Evolutionary conservation across 257 asterid genomes (phyloP).

Genomic region (Cinchona pubescens): DNA sequence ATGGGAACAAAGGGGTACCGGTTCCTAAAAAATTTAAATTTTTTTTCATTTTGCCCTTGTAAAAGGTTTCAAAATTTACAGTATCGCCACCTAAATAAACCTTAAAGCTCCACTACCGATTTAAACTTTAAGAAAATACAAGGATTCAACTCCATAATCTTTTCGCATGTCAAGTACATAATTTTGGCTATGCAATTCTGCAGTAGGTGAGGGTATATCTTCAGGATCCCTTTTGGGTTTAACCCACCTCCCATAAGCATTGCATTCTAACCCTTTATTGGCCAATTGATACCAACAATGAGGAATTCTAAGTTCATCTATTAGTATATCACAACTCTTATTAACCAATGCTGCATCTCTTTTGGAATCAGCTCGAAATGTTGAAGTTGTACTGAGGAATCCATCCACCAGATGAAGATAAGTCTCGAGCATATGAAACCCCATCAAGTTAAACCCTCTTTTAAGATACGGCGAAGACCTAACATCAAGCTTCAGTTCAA

Average conservation of each 20-base stretch:
- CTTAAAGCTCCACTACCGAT: too few relatives aligned
- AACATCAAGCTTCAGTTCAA: slow-evolving; percentile 56
- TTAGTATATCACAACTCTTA: slow-evolving; percentile 68
- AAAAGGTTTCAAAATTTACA: too few relatives aligned
- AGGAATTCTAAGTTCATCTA: slow-evolving; percentile 70
- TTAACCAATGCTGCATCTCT: slow-evolving; percentile 77
- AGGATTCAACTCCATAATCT: too few relatives aligned
- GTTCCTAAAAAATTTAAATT: too few relatives aligned
- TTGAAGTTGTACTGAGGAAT: slow-evolving; percentile 31
- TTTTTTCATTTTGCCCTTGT: too few relatives aligned
- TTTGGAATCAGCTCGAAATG: slow-evolving; percentile 53
- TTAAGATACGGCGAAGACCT: slow-evolving; percentile 56
- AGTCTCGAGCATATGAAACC: slow-evolving; percentile 72
- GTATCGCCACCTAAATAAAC: too few relatives aligned
- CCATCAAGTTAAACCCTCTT: slow-evolving; percentile 52
- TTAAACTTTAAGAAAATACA: too few relatives aligned
- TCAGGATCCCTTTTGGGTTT: slow-evolving; percentile 67
- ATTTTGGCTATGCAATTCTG: slow-evolving; percentile 18
- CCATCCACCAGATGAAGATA: slow-evolving; percentile 74
- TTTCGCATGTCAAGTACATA: too few relatives aligned
- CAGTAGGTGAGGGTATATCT: slow-evolving; percentile 55
- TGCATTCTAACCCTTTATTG: slow-evolving; percentile 57
- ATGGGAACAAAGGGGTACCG: too few relatives aligned
- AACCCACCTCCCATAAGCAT: slow-evolving; percentile 70
- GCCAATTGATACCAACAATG: slow-evolving; percentile 62